Percentiles rank a stretch among this genome's conserved stretches.
phyloP scores from a whole-genome alignment of 495 filamentous ascomycete genomes.

The Tetracladium setigerum region DNA sequence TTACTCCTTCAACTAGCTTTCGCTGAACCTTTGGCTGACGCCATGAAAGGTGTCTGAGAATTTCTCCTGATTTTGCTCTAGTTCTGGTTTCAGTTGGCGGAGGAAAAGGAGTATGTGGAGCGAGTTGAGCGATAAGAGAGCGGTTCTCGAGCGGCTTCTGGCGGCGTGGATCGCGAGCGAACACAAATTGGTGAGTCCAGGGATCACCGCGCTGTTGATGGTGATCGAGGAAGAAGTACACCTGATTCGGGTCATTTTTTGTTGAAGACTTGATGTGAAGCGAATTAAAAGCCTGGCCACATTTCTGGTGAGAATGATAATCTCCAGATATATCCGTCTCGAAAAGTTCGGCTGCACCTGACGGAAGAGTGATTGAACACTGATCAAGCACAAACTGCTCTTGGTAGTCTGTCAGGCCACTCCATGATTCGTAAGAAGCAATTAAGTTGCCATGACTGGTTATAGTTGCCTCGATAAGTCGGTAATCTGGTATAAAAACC shows the following conservation, averaged over 20 bases:
- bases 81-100: neutral
- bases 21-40: neutral
- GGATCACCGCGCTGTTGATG: constrained; percentile 32
- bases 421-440: constrained; percentile 24
- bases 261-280: constrained; percentile 41
- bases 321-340: constrained; percentile 42
- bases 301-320: constrained; percentile 51
- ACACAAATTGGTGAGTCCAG: constrained; percentile 54
- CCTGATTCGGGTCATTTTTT: neutral
- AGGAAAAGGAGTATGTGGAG: neutral
- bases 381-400: constrained; percentile 25
- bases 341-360: constrained; percentile 14
- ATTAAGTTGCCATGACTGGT: constrained; percentile 23
- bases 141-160: constrained; percentile 48
- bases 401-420: constrained; percentile 27
- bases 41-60: neutral
- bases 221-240: constrained; percentile 65
- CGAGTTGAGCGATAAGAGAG: constrained; percentile 36
- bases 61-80: no score
- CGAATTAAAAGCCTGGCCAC: constrained; percentile 56
- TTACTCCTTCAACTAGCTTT: neutral
- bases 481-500: constrained; percentile 34
- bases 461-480: constrained; percentile 19
- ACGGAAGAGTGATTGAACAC: constrained; percentile 22
- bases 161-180: constrained; percentile 44